Conservation (phyloP, 148 eudicot genomes). For the Polygonum aviculare region DNA sequence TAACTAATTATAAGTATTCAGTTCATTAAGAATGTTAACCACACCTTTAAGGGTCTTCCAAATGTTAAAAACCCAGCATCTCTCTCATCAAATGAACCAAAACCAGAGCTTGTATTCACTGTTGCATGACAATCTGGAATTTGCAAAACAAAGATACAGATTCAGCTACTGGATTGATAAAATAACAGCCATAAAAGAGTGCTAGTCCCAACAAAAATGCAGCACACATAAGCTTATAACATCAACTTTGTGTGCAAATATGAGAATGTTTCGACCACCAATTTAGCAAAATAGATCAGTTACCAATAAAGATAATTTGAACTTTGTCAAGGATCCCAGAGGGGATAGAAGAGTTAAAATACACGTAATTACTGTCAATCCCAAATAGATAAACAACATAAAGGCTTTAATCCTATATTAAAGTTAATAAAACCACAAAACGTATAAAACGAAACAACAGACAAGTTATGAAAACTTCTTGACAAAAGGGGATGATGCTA, state of each 20-base stretch:
- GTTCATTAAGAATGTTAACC: not conserved
- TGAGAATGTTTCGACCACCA: not conserved
- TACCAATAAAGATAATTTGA: not conserved
- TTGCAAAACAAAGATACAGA: not conserved
- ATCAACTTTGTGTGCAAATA: not conserved
- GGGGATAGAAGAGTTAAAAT: too few relatives aligned
- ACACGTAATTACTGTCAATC: too few relatives aligned
- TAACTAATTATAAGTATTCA: not conserved
- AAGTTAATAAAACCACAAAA: too few relatives aligned
- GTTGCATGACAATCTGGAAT: not conserved
- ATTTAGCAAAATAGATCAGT: not conserved
- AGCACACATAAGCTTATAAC: not conserved
- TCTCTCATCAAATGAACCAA: constrained; percentile 14
- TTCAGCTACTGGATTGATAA: not conserved
- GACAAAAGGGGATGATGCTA: too few relatives aligned
- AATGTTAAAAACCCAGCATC: constrained; percentile 10
- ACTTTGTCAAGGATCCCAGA: not conserved
- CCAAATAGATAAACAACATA: too few relatives aligned
- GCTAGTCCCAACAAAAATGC: not conserved
- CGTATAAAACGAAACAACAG: too few relatives aligned
- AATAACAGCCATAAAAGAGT: not conserved
- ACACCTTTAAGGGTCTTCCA: not conserved
- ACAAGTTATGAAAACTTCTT: too few relatives aligned
- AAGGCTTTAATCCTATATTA: too few relatives aligned
- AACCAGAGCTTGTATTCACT: not conserved